phyloP scores from a whole-genome alignment of 371 early-diverging fungal genomes.

The Syncephalis plumigaleata region DNA sequence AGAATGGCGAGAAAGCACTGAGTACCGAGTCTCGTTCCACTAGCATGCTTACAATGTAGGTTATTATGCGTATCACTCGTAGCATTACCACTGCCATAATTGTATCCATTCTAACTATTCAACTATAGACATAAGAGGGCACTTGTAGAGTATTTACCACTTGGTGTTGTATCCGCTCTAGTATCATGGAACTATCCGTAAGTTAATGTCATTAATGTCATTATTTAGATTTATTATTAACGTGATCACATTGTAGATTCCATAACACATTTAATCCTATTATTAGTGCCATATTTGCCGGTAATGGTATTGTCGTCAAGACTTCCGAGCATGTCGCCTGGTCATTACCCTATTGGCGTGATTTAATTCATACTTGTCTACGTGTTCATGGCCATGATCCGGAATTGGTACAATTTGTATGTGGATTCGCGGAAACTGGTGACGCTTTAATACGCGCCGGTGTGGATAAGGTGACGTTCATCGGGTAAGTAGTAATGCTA shows the following conservation, averaged over 20 bases:
- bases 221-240: too few relatives aligned
- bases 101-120: too few relatives aligned
- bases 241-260: conserved; percentile 19
- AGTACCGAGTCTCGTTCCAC: conserved; percentile 44
- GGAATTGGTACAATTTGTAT: conserved; percentile 60
- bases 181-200: conserved; percentile 74
- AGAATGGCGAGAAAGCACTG: conserved; percentile 54
- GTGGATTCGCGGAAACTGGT: conserved; percentile 66
- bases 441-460: conserved; percentile 40
- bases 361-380: conserved; percentile 43
- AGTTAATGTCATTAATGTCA: conserved; percentile 1
- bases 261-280: conserved; percentile 70
- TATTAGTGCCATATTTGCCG: conserved; percentile 68
- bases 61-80: too few relatives aligned
- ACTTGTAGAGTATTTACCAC: conserved; percentile 59
- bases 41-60: conserved; percentile 23
- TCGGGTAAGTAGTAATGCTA: conserved; percentile 22
- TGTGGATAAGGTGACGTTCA: conserved; percentile 66
- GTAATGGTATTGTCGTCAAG: conserved; percentile 72
- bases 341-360: conserved; percentile 40
- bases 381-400: conserved; percentile 49
- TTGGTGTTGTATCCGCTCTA: conserved; percentile 60
- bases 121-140: conserved; percentile 44
- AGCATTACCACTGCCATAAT: too few relatives aligned
- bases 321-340: conserved; percentile 73